Evolutionary conservation across 768 basidiomycete species (phyloP).

Genomic region (Chalciporus sphaerocephalus): DNA sequence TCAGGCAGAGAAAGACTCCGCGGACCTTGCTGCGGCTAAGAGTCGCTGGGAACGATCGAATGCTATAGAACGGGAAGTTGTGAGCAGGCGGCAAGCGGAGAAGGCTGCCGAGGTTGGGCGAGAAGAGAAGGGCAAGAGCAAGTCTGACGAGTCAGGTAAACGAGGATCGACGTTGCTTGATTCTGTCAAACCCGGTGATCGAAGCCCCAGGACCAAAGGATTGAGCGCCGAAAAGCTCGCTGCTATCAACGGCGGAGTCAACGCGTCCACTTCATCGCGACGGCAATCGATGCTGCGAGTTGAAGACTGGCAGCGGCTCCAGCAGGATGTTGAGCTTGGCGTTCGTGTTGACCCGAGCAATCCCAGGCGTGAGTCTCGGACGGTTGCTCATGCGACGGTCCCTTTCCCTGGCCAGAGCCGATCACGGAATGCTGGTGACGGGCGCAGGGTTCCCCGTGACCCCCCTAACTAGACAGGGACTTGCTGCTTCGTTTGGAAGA

Average conservation of each 20-base stretch:
- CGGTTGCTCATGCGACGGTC: constrained; percentile 20
- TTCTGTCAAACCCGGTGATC: constrained; percentile 30
- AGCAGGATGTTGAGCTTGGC: constrained; percentile 44
- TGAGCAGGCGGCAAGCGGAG: constrained; percentile 69
- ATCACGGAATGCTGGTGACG: constrained; percentile 22
- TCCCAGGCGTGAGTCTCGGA: constrained; percentile 24
- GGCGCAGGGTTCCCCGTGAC: constrained; percentile 36
- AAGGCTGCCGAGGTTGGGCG: constrained; percentile 46
- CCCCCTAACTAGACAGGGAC: constrained; percentile 33
- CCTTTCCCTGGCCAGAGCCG: constrained; percentile 32
- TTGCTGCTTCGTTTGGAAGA: neutral
- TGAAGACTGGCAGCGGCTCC: constrained; percentile 79
- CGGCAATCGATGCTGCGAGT: constrained; percentile 75
- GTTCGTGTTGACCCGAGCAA: constrained; percentile 23
- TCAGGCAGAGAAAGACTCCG: constrained; percentile 73
- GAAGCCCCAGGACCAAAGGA: constrained; percentile 32
- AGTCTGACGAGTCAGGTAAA: constrained; percentile 39
- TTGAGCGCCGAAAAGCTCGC: constrained; percentile 62
- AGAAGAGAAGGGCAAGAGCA: constrained; percentile 47
- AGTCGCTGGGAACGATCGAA: constrained; percentile 81
- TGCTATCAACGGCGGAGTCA: constrained; percentile 30
- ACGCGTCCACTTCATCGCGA: constrained; percentile 43
- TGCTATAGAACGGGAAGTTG: constrained; percentile 67
- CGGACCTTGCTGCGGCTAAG: constrained; percentile 69
- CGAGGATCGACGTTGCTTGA: constrained; percentile 32